Conservation (phyloP, 768 basidiomycete genomes). For the Saitozyma podzolica region DNA sequence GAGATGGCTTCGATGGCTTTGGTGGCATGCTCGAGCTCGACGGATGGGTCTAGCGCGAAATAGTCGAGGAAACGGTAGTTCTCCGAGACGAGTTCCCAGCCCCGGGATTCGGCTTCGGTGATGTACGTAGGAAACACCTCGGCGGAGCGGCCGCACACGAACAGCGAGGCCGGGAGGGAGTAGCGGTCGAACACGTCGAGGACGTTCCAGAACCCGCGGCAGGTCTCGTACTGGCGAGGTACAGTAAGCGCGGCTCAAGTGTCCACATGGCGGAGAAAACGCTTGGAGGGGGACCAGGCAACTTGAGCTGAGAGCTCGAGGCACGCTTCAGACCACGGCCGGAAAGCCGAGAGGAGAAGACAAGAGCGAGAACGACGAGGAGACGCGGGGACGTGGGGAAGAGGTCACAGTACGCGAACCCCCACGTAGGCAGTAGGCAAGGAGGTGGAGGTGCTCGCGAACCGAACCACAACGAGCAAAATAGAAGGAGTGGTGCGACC, state of each 20-base stretch:
- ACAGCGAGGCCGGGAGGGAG: neutral
- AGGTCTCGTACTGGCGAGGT: neutral
- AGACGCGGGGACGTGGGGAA: no score
- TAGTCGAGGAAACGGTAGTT: slow-evolving; percentile 4
- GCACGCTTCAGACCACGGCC: no score
- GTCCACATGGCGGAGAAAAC: neutral
- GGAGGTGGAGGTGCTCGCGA: no score
- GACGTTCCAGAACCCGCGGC: slow-evolving; percentile 1
- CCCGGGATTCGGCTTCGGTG: neutral
- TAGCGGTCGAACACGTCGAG: slow-evolving; percentile 3
- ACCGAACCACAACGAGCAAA: no score
- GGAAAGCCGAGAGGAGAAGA: no score
- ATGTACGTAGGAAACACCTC: neutral
- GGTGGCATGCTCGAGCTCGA: neutral
- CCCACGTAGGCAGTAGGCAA: no score
- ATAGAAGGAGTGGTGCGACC: no score
- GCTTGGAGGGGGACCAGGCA: no score
- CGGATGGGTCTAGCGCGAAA: neutral
- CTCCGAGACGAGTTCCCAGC: slow-evolving; percentile 1
- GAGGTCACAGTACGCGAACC: no score
- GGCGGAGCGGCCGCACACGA: neutral
- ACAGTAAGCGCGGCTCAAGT: neutral
- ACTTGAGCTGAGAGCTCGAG: no score
- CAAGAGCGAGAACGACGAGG: no score
- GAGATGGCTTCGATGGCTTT: neutral